Evolutionary conservation across 805 yeast genomes (phyloP), one percentile per base, ranked within the genome.

Genomic region (Cyberlindnera saturnus): DNA sequence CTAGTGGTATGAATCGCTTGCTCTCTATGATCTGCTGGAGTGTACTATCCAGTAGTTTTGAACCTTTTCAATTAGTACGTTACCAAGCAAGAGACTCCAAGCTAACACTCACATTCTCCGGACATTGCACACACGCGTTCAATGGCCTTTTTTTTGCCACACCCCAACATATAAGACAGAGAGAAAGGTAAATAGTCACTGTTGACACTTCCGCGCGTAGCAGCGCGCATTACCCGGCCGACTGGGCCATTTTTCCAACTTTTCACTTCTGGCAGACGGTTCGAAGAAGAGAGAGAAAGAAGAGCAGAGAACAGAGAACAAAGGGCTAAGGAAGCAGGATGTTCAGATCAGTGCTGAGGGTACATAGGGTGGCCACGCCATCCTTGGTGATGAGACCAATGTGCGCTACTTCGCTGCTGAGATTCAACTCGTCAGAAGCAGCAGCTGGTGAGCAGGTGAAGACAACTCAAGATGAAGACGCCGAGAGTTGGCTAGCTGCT

Each of bases 401-500:
- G 28, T 16, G 37, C 17, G 20, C 1, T 13, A 8, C 37, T 11
- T 13, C 11, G 7, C 15, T 36, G 5, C 20, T 38, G 17, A 51
- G 52, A 47, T 37, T 45, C 36, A 39, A 46, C 31, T 44, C 51
- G 32, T 44, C 44, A 35, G 34, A 29, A 36, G 35, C 38, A 33
- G 10, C 39, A 30, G 29, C 40, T 17, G 38, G 20, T 40, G 36
- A 36, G 14, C 38, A 18, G 23, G 20, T 37, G 26, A 30, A 34
- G 14, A 19, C 42, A 4, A 39, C 34, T 29, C 41, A 43, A 32
- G 48, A 50, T 8, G 56, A 52, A 29, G 56, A 50, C 23, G 57
- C 57, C 7, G 74, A 74, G 45, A 69, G 69, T 41, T 74, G 79
- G 79, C 56, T 74, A 39, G 46, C 42, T 1, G 74, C 77, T 18